Base-by-base conservation (phyloP, 1,284 basidiomycete genomes). In the Termitomyces sp. region DNA sequence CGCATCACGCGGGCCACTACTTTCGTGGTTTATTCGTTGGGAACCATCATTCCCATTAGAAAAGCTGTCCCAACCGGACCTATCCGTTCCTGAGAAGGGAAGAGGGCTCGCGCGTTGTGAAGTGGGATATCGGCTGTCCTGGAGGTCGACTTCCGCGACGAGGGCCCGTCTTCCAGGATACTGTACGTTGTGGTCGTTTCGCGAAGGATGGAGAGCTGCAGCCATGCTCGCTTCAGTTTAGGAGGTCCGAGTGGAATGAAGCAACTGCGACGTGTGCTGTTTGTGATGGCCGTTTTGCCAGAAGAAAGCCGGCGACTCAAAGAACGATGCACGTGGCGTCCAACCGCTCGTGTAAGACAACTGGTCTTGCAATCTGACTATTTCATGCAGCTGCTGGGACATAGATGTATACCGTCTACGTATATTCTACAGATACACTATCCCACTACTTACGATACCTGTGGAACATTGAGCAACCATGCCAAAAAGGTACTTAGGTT, bases 81-180 rank as follows among this genome's bases (percentile, higher is more conserved):
- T 57, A 44, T 62, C 61, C 7, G 46, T 43, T 38, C 54, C 46
- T 4, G 57, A 61, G 47, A 60, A 58, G 12, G 68, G 59, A 64
- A 74, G 67, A 40, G 65, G 54, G 53, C 67, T 65, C 24, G 60
- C 52, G 41, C 60, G 64, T 50, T 63, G 64, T 46, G 55, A 49
- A 51, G 58, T 59, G 15, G 84, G 83, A 67, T 85, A 84, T 62
- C 83, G 75, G 65, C 77, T 77, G 70, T 84, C 83, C 64, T 76
- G 74, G 66, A 81, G 77, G 68, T 84, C 82, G 60, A 82, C 73
- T 55, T 84, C 83, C 52, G 77, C 71, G 59, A 82, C 74, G 50
- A 87, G 74, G 41, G 76, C 70, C 62, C 75, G 74, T 52, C 39
- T 15, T 34, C 5, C 50, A 8, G 81, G 72, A 69, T 83, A 80